Percentiles rank a stretch among this genome's conserved stretches.
These are phyloP conservation scores for Papiliotrema terrestris DNA, from an alignment of 1,284 basidiomycete species.

Conservation along the genomic window DNA sequence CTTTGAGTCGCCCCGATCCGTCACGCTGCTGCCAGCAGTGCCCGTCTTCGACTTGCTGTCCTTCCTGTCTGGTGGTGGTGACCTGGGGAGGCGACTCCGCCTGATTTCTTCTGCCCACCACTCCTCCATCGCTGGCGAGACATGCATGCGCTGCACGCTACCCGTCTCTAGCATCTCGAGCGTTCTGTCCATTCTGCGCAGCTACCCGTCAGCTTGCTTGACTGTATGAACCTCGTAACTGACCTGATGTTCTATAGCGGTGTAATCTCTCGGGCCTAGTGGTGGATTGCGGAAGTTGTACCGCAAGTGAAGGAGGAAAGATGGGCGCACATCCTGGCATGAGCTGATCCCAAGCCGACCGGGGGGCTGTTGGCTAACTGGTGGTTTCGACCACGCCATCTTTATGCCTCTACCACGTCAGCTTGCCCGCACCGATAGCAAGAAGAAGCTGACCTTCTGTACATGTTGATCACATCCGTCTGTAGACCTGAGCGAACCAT, in stretches of 20 bases:
- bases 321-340: slow-evolving; percentile 22
- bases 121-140: slow-evolving; percentile 39
- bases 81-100: not conserved
- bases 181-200: slow-evolving; percentile 43
- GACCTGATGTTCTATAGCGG: slow-evolving; percentile 50
- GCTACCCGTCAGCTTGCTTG: slow-evolving; percentile 21
- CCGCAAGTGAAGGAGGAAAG: slow-evolving; percentile 45
- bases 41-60: not conserved
- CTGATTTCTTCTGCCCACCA: slow-evolving; percentile 46
- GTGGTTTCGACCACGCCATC: slow-evolving; percentile 36
- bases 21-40: slow-evolving; percentile 3
- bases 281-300: slow-evolving; percentile 47
- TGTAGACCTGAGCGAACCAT: slow-evolving; percentile 44
- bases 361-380: slow-evolving; percentile 13
- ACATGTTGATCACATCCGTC: slow-evolving; percentile 46
- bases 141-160: slow-evolving; percentile 36
- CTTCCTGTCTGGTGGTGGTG: not conserved
- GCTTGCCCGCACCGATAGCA: not conserved
- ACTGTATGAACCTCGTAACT: slow-evolving; percentile 1
- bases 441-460: slow-evolving; percentile 31
- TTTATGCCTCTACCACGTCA: slow-evolving; percentile 29
- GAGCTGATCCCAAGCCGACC: not conserved
- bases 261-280: slow-evolving; percentile 42
- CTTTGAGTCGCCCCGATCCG: slow-evolving; percentile 8
- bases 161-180: slow-evolving; percentile 45